These are phyloP conservation scores for Pythium pyrilobum DNA, from an alignment of 352 stramenopile species.

Conservation along the genomic window DNA sequence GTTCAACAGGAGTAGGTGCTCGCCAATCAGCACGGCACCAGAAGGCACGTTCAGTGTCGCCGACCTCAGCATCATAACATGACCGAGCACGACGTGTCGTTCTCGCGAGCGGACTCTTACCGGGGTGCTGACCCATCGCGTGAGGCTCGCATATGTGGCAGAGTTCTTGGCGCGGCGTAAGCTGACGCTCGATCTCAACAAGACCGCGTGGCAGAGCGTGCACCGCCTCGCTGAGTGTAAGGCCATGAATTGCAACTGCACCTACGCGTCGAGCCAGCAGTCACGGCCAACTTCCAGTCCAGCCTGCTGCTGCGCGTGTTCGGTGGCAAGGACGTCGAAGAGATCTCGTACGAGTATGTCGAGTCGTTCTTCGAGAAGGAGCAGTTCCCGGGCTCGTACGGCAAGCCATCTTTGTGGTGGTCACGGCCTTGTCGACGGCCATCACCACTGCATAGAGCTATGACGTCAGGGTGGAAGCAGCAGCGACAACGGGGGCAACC, in stretches of 20 bases:
- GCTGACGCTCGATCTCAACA: constrained; percentile 1
- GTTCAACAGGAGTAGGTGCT: constrained; percentile 39
- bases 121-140: constrained; percentile 28
- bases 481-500: no score
- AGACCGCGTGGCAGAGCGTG: constrained; percentile 12
- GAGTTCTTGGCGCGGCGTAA: constrained; percentile 22
- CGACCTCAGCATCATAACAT: constrained; percentile 30
- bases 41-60: constrained; percentile 28
- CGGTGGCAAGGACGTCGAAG: constrained; percentile 16
- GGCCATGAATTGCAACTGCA: constrained; percentile 6
- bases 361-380: constrained; percentile 28
- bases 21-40: constrained; percentile 22
- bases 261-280: constrained; percentile 10
- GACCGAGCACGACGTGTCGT: constrained; percentile 32
- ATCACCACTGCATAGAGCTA: no score
- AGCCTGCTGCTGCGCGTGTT: constrained; percentile 25
- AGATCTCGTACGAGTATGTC: constrained; percentile 16
- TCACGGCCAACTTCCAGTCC: constrained; percentile 25
- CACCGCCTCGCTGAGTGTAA: constrained; percentile 9
- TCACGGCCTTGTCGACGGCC: no score
- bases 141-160: constrained; percentile 21
- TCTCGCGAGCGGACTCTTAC: constrained; percentile 30
- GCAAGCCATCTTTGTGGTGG: constrained; percentile 3
- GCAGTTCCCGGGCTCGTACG: constrained; percentile 21
- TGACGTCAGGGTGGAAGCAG: no score